Percentiles rank a stretch among this genome's conserved stretches.
phyloP scores from a whole-genome alignment of 139 green algal species.

The Eudorina sp. region DNA sequence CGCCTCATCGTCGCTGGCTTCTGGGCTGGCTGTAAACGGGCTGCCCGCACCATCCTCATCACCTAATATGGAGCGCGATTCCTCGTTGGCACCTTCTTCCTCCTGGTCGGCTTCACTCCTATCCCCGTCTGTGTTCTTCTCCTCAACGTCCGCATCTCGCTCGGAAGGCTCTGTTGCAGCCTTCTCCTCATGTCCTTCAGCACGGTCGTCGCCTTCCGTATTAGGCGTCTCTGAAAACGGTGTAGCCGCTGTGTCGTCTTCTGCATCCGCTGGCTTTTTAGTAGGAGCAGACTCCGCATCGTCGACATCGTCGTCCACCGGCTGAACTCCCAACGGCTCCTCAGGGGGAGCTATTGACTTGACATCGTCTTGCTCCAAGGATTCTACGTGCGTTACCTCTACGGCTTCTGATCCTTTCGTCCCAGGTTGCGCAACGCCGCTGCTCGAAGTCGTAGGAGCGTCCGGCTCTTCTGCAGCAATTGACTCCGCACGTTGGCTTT shows the following conservation, averaged over 20 bases:
- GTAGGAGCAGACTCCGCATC: too few species aligned
- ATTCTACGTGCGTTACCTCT: background rate
- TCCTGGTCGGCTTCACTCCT: background rate
- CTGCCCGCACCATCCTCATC: background rate
- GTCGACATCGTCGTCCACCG: background rate
- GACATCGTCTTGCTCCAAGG: background rate
- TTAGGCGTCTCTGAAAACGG: background rate
- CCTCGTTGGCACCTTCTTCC: too few species aligned
- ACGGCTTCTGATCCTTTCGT: background rate
- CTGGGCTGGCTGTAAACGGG: background rate
- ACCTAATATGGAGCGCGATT: too few species aligned
- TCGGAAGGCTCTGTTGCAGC: background rate
- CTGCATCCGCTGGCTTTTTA: background rate
- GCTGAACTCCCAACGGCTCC: background rate
- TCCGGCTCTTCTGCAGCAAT: background rate
- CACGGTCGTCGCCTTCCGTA: background rate
- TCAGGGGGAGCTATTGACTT: background rate
- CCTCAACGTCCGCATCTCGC: background rate
- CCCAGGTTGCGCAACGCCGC: background rate
- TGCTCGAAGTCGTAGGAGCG: background rate
- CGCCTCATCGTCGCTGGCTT: too few species aligned
- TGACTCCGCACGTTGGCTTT: background rate
- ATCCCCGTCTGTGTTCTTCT: background rate
- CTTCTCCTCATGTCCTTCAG: background rate
- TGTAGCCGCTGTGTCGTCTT: background rate